Evolutionary conservation across 345 rosid species (phyloP), one percentile per base, ranked within the genome.

Genomic region (Reutealis trisperma): DNA sequence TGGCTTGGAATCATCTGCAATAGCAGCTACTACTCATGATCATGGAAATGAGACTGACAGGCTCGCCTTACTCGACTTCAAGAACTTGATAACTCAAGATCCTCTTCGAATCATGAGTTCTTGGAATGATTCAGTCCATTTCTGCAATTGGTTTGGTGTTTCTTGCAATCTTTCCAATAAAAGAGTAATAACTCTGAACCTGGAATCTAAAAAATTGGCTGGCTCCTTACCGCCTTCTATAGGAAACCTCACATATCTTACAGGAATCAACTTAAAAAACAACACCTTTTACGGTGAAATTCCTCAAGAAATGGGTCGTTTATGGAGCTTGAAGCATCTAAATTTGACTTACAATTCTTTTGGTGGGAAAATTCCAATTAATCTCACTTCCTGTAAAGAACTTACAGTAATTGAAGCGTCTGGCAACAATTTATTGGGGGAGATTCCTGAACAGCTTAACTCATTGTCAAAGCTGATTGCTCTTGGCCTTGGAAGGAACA

Each of bases 61-160:
- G 6, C 45, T 63, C 0, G 83, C 83, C 18, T 49, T 81, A 11
- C 77, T 81, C 0, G 77, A 81, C 74, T 81, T 81, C 74, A 76
- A 67, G 80, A 72, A 66, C n/a, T 77, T 65, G 52, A 81, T 81
- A 65, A 72, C 80, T 34, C 41, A 81, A 51, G 83, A 81, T 62
- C 80, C 83, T 14, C 42, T 47, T 15, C 32, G 25, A 8, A 61
- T 76, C 70, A 64, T 81, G 77, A 72, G 49, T 52, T 81, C 80
- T 1, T 76, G 80, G 83, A 72, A 81, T 52, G 77, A 76, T 21
- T 81, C 83, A 4, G 8, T 71, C 58, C 76, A 77, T 67, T 76
- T 81, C 77, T 76, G 83, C 73, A 76, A 77, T 18, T 81, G 83
- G 80, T 15, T 52, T 49, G 83, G 83, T 37, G 77, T 76, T 61